phyloP scores from a whole-genome alignment of 2,329 filamentous ascomycete species.

The Dothistroma pini region DNA sequence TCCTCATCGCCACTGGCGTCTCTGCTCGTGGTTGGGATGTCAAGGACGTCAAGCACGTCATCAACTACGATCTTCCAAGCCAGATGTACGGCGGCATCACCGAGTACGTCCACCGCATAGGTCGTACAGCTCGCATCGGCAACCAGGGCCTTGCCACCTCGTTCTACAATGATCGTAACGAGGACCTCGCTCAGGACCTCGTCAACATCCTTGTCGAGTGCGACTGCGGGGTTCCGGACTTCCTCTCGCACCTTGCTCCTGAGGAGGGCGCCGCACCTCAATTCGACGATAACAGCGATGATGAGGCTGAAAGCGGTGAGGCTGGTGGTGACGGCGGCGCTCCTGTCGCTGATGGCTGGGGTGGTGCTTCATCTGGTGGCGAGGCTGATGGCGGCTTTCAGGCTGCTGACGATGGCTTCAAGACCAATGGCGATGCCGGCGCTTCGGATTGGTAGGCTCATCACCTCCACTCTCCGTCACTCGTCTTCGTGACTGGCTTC shows the following conservation, averaged over 20 bases:
- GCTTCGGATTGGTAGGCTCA: conserved; percentile 16
- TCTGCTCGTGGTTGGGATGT: conserved; percentile 87
- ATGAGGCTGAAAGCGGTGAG: conserved; percentile 18
- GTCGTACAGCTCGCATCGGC: conserved; percentile 91
- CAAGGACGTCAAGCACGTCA: conserved; percentile 79
- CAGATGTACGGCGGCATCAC: conserved; percentile 77
- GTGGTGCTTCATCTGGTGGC: conserved; percentile 10
- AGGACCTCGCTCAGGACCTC: conserved; percentile 67
- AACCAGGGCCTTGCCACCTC: conserved; percentile 82
- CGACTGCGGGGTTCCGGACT: conserved; percentile 74
- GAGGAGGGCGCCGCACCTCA: conserved; percentile 49
- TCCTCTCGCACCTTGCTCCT: conserved; percentile 64
- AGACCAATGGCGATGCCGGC: conserved; percentile 14
- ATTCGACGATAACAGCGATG: conserved; percentile 55
- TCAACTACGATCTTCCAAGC: conserved; percentile 87
- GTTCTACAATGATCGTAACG: conserved; percentile 78
- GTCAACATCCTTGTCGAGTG: conserved; percentile 80
- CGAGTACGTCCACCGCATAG: conserved; percentile 93
- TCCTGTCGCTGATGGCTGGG: conserved; percentile 20
- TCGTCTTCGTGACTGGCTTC: background rate
- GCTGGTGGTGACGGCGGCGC: conserved; percentile 16
- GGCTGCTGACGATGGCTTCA: conserved; percentile 21
- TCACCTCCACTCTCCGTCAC: background rate
- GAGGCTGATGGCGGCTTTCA: conserved; percentile 3
- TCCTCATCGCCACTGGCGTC: conserved; percentile 82